A percentile compares a stretch with the other conserved stretches of the same genome.
Conservation (phyloP, 139 green algal genomes). For the Auxenochlorella pyrenoidosa region DNA sequence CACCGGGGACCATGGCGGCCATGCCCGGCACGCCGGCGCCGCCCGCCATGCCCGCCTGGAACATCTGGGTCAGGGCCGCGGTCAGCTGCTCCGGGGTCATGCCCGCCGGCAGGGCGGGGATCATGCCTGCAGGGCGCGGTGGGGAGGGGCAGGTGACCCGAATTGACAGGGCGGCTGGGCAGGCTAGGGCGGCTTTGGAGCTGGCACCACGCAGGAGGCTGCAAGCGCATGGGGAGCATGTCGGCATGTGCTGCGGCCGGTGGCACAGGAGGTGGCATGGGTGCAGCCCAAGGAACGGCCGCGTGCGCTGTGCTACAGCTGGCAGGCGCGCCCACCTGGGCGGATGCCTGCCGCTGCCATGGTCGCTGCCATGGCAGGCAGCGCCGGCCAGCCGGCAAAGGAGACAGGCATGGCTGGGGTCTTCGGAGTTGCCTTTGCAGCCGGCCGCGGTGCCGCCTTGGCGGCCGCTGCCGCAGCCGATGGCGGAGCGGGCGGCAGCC, state of each 20-base stretch:
- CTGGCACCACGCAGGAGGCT: too few species aligned
- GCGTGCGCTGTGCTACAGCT: background rate
- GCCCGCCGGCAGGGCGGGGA: background rate
- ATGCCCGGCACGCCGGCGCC: background rate
- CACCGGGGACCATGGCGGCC: slow-evolving; percentile 4
- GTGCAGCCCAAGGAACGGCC: too few species aligned
- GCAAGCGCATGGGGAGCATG: too few species aligned
- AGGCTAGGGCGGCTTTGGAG: too few species aligned
- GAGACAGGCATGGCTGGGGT: background rate
- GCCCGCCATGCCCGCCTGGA: background rate
- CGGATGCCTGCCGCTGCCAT: slow-evolving; percentile 5
- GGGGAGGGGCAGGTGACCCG: too few species aligned
- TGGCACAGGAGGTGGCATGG: too few species aligned
- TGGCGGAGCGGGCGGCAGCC: slow-evolving; percentile 3
- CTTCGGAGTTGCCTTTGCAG: too few species aligned
- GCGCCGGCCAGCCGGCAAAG: background rate
- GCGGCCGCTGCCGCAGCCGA: background rate
- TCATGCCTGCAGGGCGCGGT: background rate
- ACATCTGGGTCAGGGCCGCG: background rate
- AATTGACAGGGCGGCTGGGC: background rate
- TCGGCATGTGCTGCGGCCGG: too few species aligned
- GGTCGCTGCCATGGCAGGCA: background rate
- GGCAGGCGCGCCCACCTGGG: background rate
- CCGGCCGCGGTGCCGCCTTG: background rate
- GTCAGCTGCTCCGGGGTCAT: background rate